Percentiles rank a stretch among this genome's conserved stretches.
phyloP scores from a whole-genome alignment of 306 rosid genomes.

The Lithocarpus polystachyus region DNA sequence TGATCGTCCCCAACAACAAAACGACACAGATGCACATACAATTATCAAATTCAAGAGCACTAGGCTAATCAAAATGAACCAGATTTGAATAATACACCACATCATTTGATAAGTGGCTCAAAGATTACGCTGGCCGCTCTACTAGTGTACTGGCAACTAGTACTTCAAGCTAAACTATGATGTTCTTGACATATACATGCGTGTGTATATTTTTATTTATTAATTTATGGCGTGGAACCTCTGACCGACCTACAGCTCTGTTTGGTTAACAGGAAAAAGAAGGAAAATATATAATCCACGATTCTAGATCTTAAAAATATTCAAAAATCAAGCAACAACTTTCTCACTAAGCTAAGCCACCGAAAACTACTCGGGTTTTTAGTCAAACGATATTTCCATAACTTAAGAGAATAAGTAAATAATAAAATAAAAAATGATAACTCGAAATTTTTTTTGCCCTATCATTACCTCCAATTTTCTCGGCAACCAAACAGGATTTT shows the following conservation, averaged over 20 bases:
- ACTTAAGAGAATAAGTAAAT: not conserved
- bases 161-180: not conserved
- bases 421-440: not conserved
- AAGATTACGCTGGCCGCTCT: not conserved
- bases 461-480: not conserved
- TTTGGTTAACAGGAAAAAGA: not conserved
- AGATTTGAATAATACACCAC: not conserved
- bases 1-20: not conserved
- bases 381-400: not conserved
- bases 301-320: not conserved
- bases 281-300: not conserved
- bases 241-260: not conserved
- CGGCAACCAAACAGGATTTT: slow-evolving; percentile 1
- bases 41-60: not conserved
- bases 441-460: not conserved
- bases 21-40: not conserved
- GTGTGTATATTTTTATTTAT: not conserved
- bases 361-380: not conserved
- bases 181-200: not conserved
- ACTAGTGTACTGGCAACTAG: not conserved
- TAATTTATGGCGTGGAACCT: too few species aligned
- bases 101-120: not conserved
- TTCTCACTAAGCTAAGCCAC: not conserved
- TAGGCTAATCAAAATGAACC: not conserved
- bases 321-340: not conserved